A percentile compares a stretch with the other conserved stretches of the same genome.
These are phyloP conservation scores for Crucibulum laeve DNA, from an alignment of 768 basidiomycete species.

Conservation along the genomic window DNA sequence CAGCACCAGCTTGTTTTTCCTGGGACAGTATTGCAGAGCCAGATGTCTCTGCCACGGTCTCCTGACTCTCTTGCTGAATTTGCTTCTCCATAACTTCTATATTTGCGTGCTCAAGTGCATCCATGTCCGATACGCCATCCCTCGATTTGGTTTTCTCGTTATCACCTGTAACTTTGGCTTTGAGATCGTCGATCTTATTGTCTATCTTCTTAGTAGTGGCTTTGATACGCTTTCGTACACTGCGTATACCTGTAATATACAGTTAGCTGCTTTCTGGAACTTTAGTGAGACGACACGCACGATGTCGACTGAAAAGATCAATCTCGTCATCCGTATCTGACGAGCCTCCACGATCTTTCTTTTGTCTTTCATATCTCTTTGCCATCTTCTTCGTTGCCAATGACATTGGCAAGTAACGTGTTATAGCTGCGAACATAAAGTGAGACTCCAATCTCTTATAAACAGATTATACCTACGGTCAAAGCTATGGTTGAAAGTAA, in stretches of 20 bases:
- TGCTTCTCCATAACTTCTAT: conserved; percentile 9
- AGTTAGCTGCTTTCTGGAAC: not conserved
- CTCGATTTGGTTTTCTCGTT: conserved; percentile 9
- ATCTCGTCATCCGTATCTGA: conserved; percentile 16
- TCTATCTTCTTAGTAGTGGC: conserved; percentile 22
- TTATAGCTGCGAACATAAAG: conserved; percentile 32
- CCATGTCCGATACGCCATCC: no score
- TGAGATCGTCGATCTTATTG: conserved; percentile 23
- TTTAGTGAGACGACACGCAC: conserved; percentile 15
- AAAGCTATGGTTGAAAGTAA: conserved; percentile 32
- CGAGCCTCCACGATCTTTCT: conserved; percentile 15
- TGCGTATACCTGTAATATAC: conserved; percentile 22
- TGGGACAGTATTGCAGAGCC: conserved; percentile 4
- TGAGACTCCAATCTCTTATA: not conserved
- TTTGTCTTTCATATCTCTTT: conserved; percentile 32
- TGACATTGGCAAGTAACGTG: conserved; percentile 55
- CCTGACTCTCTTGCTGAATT: conserved; percentile 8
- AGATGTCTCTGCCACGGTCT: conserved; percentile 11
- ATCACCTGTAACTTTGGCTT: conserved; percentile 20
- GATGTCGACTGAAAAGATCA: conserved; percentile 30
- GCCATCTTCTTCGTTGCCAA: conserved; percentile 55
- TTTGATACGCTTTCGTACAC: conserved; percentile 29
- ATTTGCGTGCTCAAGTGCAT: no score
- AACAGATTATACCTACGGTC: conserved; percentile 27
- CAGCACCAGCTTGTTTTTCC: not conserved